phyloP scores from a whole-genome alignment of 2,329 filamentous ascomycete species.

The Venturia nashicola region DNA sequence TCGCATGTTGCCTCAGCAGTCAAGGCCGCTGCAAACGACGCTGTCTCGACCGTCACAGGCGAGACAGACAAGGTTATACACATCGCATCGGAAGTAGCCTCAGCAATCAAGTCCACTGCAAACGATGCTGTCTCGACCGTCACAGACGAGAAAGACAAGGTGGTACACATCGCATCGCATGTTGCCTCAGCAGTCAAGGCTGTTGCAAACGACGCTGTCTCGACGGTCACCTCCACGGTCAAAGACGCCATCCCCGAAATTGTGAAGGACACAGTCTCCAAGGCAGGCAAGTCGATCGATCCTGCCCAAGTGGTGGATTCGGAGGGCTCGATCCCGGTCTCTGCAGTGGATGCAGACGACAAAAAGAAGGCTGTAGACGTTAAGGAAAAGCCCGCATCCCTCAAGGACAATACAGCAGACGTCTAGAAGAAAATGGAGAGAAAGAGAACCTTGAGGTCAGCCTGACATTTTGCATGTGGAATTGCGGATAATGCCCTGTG shows the following conservation, averaged over 20 bases:
- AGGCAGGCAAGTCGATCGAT: neutral
- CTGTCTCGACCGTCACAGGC: neutral
- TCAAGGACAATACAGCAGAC: neutral
- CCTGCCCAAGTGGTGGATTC: neutral
- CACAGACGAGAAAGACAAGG: too few relatives aligned
- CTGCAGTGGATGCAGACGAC: neutral
- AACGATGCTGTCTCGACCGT: neutral
- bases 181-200: neutral
- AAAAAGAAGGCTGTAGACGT: neutral
- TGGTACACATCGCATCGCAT: too few relatives aligned
- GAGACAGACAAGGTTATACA: neutral
- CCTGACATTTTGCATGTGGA: too few relatives aligned
- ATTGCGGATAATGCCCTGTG: too few relatives aligned
- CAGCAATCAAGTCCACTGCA: neutral
- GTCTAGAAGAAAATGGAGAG: neutral
- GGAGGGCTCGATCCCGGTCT: neutral
- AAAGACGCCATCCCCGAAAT: neutral
- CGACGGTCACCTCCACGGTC: neutral
- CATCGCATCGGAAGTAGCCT: neutral
- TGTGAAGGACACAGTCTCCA: neutral
- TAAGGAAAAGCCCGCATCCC: neutral
- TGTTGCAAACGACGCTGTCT: neutral
- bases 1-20: neutral
- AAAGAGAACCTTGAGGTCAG: too few relatives aligned
- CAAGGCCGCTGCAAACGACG: neutral